A percentile compares a stretch with the other conserved stretches of the same genome.
Evolutionary conservation across 352 stramenopile genomes (phyloP).

Genomic region (Globisporangium barbulae): DNA sequence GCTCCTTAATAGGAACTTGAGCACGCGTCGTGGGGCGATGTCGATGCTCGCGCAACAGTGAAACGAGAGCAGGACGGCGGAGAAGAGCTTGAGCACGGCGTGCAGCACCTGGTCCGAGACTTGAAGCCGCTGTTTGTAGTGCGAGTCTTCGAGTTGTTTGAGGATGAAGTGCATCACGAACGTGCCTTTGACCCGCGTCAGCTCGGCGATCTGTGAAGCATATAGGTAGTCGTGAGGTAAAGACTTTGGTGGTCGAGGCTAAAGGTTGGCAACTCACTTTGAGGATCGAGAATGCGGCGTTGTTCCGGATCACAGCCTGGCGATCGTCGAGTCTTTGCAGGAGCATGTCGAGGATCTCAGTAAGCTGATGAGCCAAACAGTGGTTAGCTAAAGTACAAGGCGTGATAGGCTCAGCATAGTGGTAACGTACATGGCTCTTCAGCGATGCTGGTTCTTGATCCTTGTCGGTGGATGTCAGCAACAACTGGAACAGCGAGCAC

Average conservation of each 20-base stretch:
- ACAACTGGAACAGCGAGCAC: conserved; percentile 16
- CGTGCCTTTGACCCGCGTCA: conserved; percentile 26
- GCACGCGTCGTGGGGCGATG: conserved; percentile 34
- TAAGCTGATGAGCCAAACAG: conserved; percentile 12
- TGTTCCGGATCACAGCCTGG: conserved; percentile 25
- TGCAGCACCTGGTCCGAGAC: conserved; percentile 28
- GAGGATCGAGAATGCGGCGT: conserved; percentile 28
- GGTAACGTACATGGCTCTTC: conserved; percentile 3
- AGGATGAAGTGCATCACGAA: conserved; percentile 42
- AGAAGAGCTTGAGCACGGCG: conserved; percentile 38
- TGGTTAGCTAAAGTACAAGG: not conserved
- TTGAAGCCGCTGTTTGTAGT: conserved; percentile 3
- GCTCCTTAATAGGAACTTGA: conserved; percentile 28
- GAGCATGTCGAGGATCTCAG: conserved; percentile 14
- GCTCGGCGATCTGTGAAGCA: conserved; percentile 26
- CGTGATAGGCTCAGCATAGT: not conserved
- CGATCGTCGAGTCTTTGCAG: conserved; percentile 21
- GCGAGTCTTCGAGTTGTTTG: conserved; percentile 21
- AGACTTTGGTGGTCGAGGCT: not conserved
- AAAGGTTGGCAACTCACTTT: conserved; percentile 11
- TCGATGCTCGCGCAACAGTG: conserved; percentile 51
- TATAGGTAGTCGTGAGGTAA: conserved; percentile 11
- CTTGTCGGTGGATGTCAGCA: not conserved
- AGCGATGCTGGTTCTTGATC: not conserved
- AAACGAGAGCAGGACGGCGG: conserved; percentile 33